Base-by-base conservation (phyloP, 331 rosid genomes). In the Stylosanthes scabra region DNA sequence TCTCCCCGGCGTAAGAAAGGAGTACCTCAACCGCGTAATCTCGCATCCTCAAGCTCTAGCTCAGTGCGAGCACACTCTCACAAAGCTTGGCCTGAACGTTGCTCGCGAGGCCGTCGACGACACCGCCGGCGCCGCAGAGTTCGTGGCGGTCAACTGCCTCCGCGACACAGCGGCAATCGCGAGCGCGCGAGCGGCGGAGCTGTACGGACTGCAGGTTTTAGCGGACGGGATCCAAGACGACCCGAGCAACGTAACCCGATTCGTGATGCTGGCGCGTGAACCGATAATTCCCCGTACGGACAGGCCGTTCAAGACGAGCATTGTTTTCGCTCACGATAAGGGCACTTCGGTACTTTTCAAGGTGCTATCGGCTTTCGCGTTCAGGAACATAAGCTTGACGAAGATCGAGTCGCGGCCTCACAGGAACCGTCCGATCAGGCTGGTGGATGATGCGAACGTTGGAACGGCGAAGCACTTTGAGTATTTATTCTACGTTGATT, bases 321-420 rank as follows among this genome's bases (percentile, higher is more conserved):
- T 91, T n/a, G 98, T 91, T 28, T 94, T 94, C 76, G 98, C 98
- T 0, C 96, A 88, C 83, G 98, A 89, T 39, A 88, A 89, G 9
- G 98, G 98, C 3, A 94, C 95, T 0, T 86, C 97, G 10, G 96
- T 88, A 11, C 88, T 94, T 28, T 91, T 94, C 88, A 91, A 94
- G 77, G 98, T 89, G 11, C 68, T 94, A 0, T 88, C 97, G 6
- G 91, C 96, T 1, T 94, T 94, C 12, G 98, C 97, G 3, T 88
- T 86, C 67, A 54, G 98, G 56, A 88, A 91, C 81, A 91, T 94
- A 2, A 91, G 90, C 57, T 66, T 94, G 78, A 89, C 96, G 34
- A 94, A 94, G 95, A 94, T 94, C 34, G 98, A 94, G 40, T 88
- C 97, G 2, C 45, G 98, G 81, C 98, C 98, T 1, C 93, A 91